Base-by-base conservation (phyloP, 192 early-diverging fungal species). In the Coemansia sp. region DNA sequence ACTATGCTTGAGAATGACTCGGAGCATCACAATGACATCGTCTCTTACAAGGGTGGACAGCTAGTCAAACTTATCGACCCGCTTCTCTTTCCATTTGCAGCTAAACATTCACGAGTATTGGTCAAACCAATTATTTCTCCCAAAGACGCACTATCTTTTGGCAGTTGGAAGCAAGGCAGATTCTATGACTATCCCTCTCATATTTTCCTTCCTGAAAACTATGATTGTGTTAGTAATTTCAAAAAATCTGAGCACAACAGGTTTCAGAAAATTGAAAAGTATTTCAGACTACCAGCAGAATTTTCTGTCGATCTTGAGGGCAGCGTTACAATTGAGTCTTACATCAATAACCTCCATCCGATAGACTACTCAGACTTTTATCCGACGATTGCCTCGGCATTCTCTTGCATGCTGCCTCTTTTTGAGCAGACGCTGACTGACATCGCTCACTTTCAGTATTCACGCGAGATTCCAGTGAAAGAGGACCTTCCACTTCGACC, bases 281-380 rank as follows among this genome's bases (percentile, higher is more conserved):
- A 23, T 78, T 64, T 41, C 57, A 87, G 86, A 87, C 73, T 91
- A 14, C 88, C 90, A 0, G 60, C 83, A 3, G 89, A 87, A 27
- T 85, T 89, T 58, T 49, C 61, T 3, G 73, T 90, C 3, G 47
- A 24, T n/a, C 37, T 69, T 0, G 69, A 81, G 22, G 87, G 87
- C 38, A 18, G 64, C 6, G 63, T 79, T 23, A 38, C 46, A 0
- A 64, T 85, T 22, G 40, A 52, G 24, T 87, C 85, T 1, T 91
- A 90, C 66, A 91, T 92, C 80, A 89, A 90, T 80, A 91, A 89
- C 52, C 52, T 89, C 19, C 81, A 89, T 40, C 87, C 84, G 9
- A 19, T 59, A 22, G 62, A 81, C 25, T 62, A 80, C 53, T 59
- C 62, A 7, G 67, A 59, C 10, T 52, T 85, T 53, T 88, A 90